phyloP scores from a whole-genome alignment of 495 filamentous ascomycete genomes.

The Bacidia rubella region DNA sequence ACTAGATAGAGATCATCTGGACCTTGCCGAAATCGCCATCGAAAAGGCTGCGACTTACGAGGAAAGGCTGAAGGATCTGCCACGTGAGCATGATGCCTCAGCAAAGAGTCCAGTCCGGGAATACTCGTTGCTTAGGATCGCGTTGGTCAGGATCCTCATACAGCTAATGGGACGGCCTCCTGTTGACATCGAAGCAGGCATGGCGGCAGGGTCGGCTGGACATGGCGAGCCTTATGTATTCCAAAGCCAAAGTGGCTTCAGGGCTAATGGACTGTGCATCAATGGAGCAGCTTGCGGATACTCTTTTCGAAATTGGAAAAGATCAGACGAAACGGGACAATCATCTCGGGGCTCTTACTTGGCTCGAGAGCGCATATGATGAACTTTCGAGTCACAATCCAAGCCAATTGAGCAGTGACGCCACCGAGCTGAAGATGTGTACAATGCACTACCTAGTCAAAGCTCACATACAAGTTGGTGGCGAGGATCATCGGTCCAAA shows the following conservation, averaged over 20 bases:
- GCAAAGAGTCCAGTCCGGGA: conserved; percentile 42
- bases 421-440: conserved; percentile 48
- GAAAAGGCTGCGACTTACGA: conserved; percentile 52
- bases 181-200: conserved; percentile 34
- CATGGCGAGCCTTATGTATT: conserved; percentile 65
- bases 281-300: conserved; percentile 54
- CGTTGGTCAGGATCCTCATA: conserved; percentile 38
- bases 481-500: conserved; percentile 30
- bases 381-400: conserved; percentile 42
- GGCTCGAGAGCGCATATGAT: conserved; percentile 60
- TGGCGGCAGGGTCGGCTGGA: conserved; percentile 59
- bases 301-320: conserved; percentile 60
- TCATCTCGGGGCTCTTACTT: conserved; percentile 44
- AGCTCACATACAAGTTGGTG: conserved; percentile 26
- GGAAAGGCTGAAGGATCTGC: conserved; percentile 31
- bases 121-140: conserved; percentile 57
- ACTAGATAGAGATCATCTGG: conserved; percentile 37
- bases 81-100: conserved; percentile 13
- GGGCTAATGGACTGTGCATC: conserved; percentile 32
- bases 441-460: conserved; percentile 48
- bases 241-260: conserved; percentile 34
- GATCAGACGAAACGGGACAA: conserved; percentile 37
- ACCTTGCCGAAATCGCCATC: conserved; percentile 43
- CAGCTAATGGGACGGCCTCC: not conserved
- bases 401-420: conserved; percentile 42